Evolutionary conservation across 768 basidiomycete genomes (phyloP).

Genomic region (Candolleomyces eurysporus): DNA sequence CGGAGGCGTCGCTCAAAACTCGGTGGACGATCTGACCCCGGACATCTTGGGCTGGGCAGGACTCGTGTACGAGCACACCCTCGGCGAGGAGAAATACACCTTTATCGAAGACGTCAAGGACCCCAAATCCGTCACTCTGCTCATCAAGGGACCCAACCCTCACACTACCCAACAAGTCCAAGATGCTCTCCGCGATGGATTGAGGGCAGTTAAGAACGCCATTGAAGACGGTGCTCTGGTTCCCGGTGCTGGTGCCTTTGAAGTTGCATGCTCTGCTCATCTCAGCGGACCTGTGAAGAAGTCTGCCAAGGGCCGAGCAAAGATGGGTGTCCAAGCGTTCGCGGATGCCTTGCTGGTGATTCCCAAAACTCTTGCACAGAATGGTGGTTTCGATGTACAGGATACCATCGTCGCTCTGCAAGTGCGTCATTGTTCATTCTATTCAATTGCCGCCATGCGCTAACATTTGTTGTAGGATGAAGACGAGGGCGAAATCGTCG

Average conservation of each 20-base stretch:
- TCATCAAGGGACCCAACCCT: constrained; percentile 96
- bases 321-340: constrained; percentile 97
- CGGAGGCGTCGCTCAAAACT: constrained; percentile 96
- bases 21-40: constrained; percentile 92
- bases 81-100: constrained; percentile 98
- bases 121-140: constrained; percentile 91
- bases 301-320: constrained; percentile 87
- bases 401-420: constrained; percentile 91
- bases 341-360: constrained; percentile 93
- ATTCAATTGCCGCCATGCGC: neutral
- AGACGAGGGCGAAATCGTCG: constrained; percentile 90
- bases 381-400: constrained; percentile 97
- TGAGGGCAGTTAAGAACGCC: constrained; percentile 95
- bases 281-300: constrained; percentile 78
- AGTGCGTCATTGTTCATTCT: constrained; percentile 35
- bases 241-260: constrained; percentile 98
- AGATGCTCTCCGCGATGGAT: constrained; percentile 96
- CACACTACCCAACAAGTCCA: constrained; percentile 96
- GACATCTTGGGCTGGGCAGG: constrained; percentile 96
- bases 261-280: constrained; percentile 87
- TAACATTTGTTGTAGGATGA: constrained; percentile 71
- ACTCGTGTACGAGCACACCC: constrained; percentile 96
- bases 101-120: constrained; percentile 96
- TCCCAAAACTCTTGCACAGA: constrained; percentile 94
- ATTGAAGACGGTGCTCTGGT: constrained; percentile 86